phyloP scores from a whole-genome alignment of 2,329 filamentous ascomycete genomes.

The Paramyrothecium sp. region DNA sequence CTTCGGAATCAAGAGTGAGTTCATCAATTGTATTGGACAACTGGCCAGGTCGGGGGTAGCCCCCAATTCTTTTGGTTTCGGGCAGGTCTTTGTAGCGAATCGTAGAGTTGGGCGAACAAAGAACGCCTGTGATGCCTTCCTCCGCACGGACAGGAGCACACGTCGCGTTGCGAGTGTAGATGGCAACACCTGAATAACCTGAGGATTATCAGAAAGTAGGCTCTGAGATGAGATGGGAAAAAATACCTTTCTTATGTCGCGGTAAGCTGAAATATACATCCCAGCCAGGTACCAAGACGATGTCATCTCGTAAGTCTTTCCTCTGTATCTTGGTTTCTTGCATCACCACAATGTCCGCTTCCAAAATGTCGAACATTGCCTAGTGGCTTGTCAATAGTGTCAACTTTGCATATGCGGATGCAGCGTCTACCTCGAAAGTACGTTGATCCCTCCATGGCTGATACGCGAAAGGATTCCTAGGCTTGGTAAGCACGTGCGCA shows the following conservation, averaged over 20 bases:
- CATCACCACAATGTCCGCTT: constrained; percentile 90
- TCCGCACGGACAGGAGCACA: constrained; percentile 88
- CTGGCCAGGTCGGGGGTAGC: constrained; percentile 74
- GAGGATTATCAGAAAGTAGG: constrained; percentile 2
- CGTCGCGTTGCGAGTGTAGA: constrained; percentile 85
- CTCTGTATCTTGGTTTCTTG: constrained; percentile 96
- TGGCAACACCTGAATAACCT: constrained; percentile 95
- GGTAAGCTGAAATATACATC: constrained; percentile 95
- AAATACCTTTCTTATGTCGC: constrained; percentile 82
- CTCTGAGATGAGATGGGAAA: background rate
- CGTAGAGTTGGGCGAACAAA: constrained; percentile 70
- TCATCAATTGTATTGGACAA: constrained; percentile 66
- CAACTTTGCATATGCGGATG: background rate
- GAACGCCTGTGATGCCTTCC: constrained; percentile 84
- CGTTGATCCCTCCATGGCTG: constrained; percentile 75
- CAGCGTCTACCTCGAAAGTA: constrained; percentile 59
- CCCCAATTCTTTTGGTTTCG: constrained; percentile 74
- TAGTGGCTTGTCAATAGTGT: constrained; percentile 24
- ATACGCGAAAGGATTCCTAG: constrained; percentile 78
- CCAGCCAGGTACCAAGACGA: constrained; percentile 93
- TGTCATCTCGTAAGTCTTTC: constrained; percentile 89
- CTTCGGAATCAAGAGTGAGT: constrained; percentile 79
- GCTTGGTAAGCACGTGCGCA: no score
- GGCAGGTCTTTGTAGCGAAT: constrained; percentile 74
- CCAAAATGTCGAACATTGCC: constrained; percentile 92